phyloP scores from a whole-genome alignment of 1,284 basidiomycete species.

The Apiotrichum porosum region DNA sequence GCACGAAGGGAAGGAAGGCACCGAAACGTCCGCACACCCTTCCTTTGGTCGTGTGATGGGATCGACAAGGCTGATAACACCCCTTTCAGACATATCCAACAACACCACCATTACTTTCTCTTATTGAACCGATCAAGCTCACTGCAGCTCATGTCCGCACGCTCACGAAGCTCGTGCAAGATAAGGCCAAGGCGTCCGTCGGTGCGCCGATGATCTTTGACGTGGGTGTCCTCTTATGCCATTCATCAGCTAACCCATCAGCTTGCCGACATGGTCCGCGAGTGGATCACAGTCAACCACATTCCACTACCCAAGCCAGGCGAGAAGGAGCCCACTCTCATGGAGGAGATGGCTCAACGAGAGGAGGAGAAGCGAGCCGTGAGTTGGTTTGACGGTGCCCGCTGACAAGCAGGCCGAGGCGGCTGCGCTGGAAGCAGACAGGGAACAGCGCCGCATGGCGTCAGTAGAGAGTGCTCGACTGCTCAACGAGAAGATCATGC shows the following conservation, averaged over 20 bases:
- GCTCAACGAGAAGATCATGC: constrained; percentile 38
- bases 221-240: constrained; percentile 21
- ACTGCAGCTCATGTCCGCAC: constrained; percentile 34
- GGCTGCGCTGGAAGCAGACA: constrained; percentile 26
- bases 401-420: constrained; percentile 25
- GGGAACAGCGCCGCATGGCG: constrained; percentile 24
- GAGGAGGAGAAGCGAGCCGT: constrained; percentile 45
- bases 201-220: constrained; percentile 46
- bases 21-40: too few species aligned
- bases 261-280: constrained; percentile 37
- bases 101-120: constrained; percentile 29
- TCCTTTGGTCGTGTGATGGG: too few species aligned
- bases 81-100: constrained; percentile 7
- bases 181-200: constrained; percentile 33
- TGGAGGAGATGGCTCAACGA: constrained; percentile 46
- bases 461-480: constrained; percentile 33
- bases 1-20: too few species aligned
- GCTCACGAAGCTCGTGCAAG: constrained; percentile 36
- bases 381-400: constrained; percentile 11
- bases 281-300: constrained; percentile 44
- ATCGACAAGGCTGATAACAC: too few species aligned
- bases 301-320: constrained; percentile 36
- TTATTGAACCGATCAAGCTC: constrained; percentile 37
- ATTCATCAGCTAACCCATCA: constrained; percentile 11
- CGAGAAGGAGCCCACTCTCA: constrained; percentile 36